Conservation (phyloP, 2,329 filamentous ascomycete species). For the Elsinoe arachidis region DNA sequence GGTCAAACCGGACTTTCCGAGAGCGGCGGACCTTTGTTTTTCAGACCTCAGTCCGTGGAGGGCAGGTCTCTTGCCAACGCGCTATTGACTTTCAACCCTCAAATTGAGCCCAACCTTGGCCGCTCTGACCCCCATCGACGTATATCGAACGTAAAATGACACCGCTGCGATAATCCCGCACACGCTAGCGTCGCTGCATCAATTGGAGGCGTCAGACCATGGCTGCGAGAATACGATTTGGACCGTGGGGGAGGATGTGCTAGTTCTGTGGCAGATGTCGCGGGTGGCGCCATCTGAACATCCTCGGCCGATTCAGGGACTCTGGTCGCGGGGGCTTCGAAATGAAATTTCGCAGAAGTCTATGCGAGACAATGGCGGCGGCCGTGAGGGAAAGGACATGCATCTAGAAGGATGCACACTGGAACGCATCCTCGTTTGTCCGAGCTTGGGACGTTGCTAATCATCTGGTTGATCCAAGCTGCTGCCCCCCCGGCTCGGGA, state of each 20-base stretch:
- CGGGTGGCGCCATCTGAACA: background rate
- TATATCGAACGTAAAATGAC: background rate
- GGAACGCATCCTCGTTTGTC: background rate
- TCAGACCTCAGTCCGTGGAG: background rate
- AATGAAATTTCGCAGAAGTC: background rate
- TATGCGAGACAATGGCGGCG: background rate
- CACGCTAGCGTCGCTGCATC: background rate
- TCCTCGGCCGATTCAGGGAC: background rate
- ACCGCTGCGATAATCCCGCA: background rate
- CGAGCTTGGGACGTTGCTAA: background rate
- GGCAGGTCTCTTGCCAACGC: background rate
- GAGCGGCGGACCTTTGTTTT: background rate
- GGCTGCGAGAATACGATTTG: background rate
- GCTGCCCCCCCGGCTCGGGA: background rate
- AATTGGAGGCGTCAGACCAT: background rate
- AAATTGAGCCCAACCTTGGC: background rate
- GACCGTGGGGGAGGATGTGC: background rate
- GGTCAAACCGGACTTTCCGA: background rate
- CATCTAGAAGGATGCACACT: background rate
- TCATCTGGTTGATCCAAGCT: background rate
- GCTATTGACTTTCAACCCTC: constrained; percentile 4
- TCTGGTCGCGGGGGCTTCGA: background rate
- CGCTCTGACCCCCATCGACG: background rate
- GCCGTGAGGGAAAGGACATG: background rate
- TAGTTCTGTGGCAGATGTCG: background rate